Evolutionary conservation across 2,329 filamentous ascomycete genomes (phyloP).

Genomic region (Tolypocladium nubicola): DNA sequence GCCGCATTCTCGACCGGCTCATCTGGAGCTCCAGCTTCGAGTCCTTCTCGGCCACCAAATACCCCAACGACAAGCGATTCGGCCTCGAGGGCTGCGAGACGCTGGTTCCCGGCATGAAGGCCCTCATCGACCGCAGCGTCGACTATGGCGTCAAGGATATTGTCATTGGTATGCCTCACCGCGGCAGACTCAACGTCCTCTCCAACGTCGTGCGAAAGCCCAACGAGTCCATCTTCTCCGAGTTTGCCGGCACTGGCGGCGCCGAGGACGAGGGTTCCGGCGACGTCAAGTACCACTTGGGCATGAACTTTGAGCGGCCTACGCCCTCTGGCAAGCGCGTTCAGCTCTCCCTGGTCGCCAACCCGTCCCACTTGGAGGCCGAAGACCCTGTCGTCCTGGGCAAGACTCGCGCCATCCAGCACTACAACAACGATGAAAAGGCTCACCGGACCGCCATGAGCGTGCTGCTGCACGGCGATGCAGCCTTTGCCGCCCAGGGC

Average conservation of each 20-base stretch:
- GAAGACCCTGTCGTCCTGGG: constrained; percentile 96
- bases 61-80: constrained; percentile 99
- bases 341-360: constrained; percentile 96
- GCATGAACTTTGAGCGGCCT: constrained; percentile 99
- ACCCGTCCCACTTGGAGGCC: constrained; percentile 95
- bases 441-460: constrained; percentile 86
- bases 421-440: constrained; percentile 96
- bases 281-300: constrained; percentile 98
- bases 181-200: constrained; percentile 93
- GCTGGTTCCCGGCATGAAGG: constrained; percentile 98
- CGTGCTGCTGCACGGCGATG: constrained; percentile 92
- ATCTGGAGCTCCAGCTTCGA: constrained; percentile 99
- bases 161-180: constrained; percentile 98
- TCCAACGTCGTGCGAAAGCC: constrained; percentile 98
- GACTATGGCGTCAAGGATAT: constrained; percentile 99
- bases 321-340: constrained; percentile 98
- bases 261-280: constrained; percentile 93
- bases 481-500: constrained; percentile 92
- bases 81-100: constrained; percentile 96
- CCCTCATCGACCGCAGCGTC: constrained; percentile 93
- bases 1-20: constrained; percentile 88
- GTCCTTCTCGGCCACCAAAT: constrained; percentile 89
- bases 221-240: constrained; percentile 98
- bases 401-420: constrained; percentile 95
- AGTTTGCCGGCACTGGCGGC: constrained; percentile 82